Conservation (phyloP, 495 filamentous ascomycete genomes). For the Xylaria flabelliformis region DNA sequence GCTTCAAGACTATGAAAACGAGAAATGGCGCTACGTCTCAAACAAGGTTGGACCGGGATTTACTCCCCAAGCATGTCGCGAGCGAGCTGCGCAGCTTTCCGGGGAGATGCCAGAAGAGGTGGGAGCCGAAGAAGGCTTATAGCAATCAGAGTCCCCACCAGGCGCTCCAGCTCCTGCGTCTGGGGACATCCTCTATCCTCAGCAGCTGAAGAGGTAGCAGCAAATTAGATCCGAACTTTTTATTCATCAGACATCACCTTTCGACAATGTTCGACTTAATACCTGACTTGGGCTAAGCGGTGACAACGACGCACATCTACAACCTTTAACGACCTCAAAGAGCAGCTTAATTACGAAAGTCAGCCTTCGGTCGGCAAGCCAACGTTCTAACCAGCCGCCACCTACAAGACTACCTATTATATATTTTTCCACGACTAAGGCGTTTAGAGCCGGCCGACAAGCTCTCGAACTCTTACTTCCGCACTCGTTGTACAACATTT, state of each 20-base stretch:
- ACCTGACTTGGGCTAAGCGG: not conserved
- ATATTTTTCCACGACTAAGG: conserved; percentile 23
- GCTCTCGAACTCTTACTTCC: conserved; percentile 9
- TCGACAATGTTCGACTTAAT: conserved; percentile 10
- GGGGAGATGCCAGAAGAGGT: conserved; percentile 41
- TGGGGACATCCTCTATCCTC: conserved; percentile 56
- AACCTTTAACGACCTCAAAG: not conserved
- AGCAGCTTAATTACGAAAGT: conserved; percentile 13
- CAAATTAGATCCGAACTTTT: conserved; percentile 18
- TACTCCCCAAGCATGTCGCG: conserved; percentile 81
- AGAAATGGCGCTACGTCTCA: conserved; percentile 87
- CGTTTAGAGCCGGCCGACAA: conserved; percentile 15
- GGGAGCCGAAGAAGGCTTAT: conserved; percentile 51
- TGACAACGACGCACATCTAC: conserved; percentile 5
- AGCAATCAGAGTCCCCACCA: conserved; percentile 62
- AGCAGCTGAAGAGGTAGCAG: conserved; percentile 46
- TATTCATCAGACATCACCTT: not conserved
- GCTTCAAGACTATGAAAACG: conserved; percentile 85
- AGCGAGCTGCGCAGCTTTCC: conserved; percentile 70
- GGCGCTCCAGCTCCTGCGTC: conserved; percentile 59
- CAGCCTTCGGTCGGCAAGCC: conserved; percentile 3
- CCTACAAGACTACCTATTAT: conserved; percentile 4
- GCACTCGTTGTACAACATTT: conserved; percentile 23
- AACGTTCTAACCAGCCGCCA: not conserved
- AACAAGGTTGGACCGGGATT: conserved; percentile 87